Base-by-base conservation (phyloP, 768 basidiomycete genomes). In the Agaricus blazei region DNA sequence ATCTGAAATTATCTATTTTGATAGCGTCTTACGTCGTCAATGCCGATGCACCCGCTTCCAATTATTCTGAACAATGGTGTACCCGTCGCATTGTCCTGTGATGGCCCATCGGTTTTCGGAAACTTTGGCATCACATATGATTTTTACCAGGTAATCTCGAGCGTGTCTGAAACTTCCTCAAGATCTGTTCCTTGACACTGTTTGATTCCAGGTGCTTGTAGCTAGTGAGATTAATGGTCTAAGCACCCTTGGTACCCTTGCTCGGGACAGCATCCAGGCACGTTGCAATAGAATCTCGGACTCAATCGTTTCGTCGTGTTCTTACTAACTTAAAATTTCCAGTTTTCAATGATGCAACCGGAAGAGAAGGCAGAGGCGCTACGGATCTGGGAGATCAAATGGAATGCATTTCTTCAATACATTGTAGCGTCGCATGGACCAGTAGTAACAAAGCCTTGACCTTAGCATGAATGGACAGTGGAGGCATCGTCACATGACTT, bases 91-190 rank as follows among this genome's bases (percentile, higher is more conserved):
- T 73, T 91, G 2, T 80, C 77, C 62, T 88, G 84, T 6, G 90
- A 91, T 61, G 89, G 90, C 61, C 90, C 89, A 3, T 73, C 86
- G 0, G 75, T 84, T 24, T 91, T 91, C 61, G 86, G 87, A 11
- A 88, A 87, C 59, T 82, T 85, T 79, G 87, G 88, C 0, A 71
- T 90, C 3, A 83, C 85, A 0, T 91, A 80, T 63, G 89, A 91
- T 67, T 90, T 84, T 66, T 91, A 78, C 67, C 89, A 90, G 74
- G 54, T 48, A 36, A 50, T 28, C 26, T 45, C 12, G 24, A 4
- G 9, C 23, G 11, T 37, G 24, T 27, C 2, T 19, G 43, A 8
- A 11, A 9, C 1, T 34, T 4, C 37, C 11, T 40, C 27, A 19
- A 19, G 19, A 19, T 19, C 19, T 19, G 19, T 19, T 9, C 14